Evolutionary conservation across 1,284 basidiomycete genomes (phyloP), one percentile per base, ranked within the genome.

Genomic region (Apiotrichum veenhuisii): DNA sequence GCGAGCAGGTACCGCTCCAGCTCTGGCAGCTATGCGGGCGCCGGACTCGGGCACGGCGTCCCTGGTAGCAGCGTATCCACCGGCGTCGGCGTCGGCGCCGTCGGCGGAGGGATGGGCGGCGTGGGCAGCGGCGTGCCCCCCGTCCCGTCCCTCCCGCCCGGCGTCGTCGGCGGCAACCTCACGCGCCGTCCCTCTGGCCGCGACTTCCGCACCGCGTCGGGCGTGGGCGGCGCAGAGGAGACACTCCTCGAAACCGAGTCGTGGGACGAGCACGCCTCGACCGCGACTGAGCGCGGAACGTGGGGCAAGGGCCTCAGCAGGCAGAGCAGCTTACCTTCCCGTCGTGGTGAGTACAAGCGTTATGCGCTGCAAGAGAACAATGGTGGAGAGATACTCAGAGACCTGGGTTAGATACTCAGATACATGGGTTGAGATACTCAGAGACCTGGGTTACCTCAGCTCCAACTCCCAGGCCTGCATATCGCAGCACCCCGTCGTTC

Each of bases 291-390:
- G 58, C 57, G 45, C 23, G 59, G 59, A 4, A 67, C 49, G 22
- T 71, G 66, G 71, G 67, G 64, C 27, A 73, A 65, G 58, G 71
- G 71, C 1, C 57, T 75, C 9, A 62, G 58, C 38, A 63, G 73
- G 44, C 72, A 74, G 63, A 72, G 70, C 62, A 72, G 70, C 26
- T 58, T 75, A 11, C 72, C 72, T 14, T 69, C 66, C 25, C 62
- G 73, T 49, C 52, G 66, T 62, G 63, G 73, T 75, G 57, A 63
- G 72, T 67, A 10, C 20, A n/a, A 20, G 15, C 25, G 10, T 25
- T 15, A 40, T 20, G 44, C 23, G 41, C 25, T 25, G 43, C 41
- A 34, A 49, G 23, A 36, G 33, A 14, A 26, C 36, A 17, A 38
- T 34, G 9, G 33, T 34, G 33, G 33, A 14, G 33, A 34, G n/a